A percentile compares a stretch with the other conserved stretches of the same genome.
Conservation (phyloP, 2,329 filamentous ascomycete species). For the Phyllosticta capitalensis region DNA sequence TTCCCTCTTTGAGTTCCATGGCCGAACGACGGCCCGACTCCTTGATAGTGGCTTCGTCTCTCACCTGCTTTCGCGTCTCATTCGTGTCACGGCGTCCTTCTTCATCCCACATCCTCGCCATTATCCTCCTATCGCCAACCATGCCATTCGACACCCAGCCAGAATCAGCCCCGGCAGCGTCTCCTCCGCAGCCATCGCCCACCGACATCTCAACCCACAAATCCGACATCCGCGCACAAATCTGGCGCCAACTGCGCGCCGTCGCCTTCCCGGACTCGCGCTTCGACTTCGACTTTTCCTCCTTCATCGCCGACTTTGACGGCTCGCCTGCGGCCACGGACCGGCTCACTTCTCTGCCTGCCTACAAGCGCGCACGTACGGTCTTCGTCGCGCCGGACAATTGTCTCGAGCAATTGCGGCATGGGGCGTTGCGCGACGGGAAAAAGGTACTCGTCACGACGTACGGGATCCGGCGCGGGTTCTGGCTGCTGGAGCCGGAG, state of each 20-base stretch:
- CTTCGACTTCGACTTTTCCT: constrained; percentile 34
- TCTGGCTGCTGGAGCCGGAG: constrained; percentile 32
- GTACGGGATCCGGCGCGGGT: constrained; percentile 33
- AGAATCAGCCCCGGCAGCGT: neutral
- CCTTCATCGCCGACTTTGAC: constrained; percentile 35
- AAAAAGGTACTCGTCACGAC: constrained; percentile 35
- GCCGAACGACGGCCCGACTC: too few relatives aligned
- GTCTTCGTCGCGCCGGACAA: constrained; percentile 37
- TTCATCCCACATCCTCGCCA: neutral
- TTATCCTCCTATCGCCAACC: neutral
- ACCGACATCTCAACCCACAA: constrained; percentile 3
- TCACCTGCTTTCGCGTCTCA: neutral
- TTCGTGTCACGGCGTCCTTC: neutral
- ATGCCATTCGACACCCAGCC: neutral
- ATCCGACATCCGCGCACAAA: constrained; percentile 18
- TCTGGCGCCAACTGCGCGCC: constrained; percentile 29
- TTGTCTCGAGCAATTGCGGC: constrained; percentile 34
- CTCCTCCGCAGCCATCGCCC: neutral
- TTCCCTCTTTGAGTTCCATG: too few relatives aligned
- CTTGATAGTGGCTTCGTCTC: neutral
- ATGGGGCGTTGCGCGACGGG: constrained; percentile 30
- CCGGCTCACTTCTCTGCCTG: constrained; percentile 22
- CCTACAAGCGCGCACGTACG: constrained; percentile 22
- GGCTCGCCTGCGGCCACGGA: constrained; percentile 26
- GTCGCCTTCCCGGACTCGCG: constrained; percentile 36